Base-by-base conservation (phyloP, 352 stramenopile species). In the Paralagenidium karlingii region DNA sequence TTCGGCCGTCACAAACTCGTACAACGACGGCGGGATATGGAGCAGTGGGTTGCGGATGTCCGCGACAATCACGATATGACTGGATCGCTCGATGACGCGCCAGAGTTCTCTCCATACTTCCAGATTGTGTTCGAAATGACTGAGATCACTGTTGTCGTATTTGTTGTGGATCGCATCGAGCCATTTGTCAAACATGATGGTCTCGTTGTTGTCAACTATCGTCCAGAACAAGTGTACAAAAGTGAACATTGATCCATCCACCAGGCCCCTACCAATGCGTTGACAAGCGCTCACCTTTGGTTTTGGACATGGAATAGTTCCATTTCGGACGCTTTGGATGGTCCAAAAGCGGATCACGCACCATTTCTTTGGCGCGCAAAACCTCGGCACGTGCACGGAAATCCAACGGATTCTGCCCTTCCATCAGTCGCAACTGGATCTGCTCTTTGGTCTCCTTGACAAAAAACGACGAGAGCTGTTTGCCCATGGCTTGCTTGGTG, bases 371-470 rank as follows among this genome's bases (percentile, higher is more conserved):
- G 1, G 73, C 73, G 15, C 81, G 61, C 27, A 90, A 38, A 8
- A 70, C 73, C 16, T 58, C 69, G 44, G 51, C 51, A 32, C 76
- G 66, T 28, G 63, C 64, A 5, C 45, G 40, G 28, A 85, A 40
- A 33, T 82, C 60, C 33, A 90, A 39, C 26, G 73, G 65, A 30
- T 69, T 43, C 39, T 90, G 76, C 20, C 76, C 76, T 50, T 90
- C 76, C 73, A 87, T 84, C 15, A 90, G 65, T 36, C 76, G 67
- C 54, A 87, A 24, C 37, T 90, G 73, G 34, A 90, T 86, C 50
- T 90, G 73, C 55, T 90, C 76, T 45, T 87, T 86, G 19, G 73
- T 84, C 51, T 90, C 76, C 38, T 85, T 90, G 13, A 87, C 76
- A 26, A 90, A 90, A 43, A 82, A 90, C 42, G 69, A 82, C 28